phyloP scores from a whole-genome alignment of 1,284 basidiomycete genomes.

The Marasmius sp. region DNA sequence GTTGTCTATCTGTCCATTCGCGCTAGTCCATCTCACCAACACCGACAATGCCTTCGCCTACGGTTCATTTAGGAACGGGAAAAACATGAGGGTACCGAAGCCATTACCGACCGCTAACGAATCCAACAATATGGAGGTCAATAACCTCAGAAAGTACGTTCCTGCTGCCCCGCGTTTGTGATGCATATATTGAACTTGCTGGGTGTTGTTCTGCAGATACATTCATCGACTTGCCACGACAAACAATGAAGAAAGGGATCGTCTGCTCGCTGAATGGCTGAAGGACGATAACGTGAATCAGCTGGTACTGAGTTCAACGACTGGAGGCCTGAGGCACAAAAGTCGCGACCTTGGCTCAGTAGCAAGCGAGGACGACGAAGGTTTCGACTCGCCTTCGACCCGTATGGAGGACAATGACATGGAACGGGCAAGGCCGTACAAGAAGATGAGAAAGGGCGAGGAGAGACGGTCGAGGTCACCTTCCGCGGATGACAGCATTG shows the following conservation, averaged over 20 bases:
- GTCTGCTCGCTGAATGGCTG: constrained; percentile 11
- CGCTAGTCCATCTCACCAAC: background rate
- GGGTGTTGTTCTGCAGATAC: constrained; percentile 5
- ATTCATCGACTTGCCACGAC: constrained; percentile 9
- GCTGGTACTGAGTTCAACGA: background rate
- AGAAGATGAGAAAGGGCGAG: background rate
- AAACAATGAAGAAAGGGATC: constrained; percentile 7
- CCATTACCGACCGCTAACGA: constrained; percentile 2
- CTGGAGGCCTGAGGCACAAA: background rate
- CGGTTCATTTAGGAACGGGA: constrained; percentile 8
- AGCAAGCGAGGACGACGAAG: constrained; percentile 3
- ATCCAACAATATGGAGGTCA: constrained; percentile 1
- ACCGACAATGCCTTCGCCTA: background rate
- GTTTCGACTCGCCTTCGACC: background rate
- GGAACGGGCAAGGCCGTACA: background rate
- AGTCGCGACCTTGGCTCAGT: background rate
- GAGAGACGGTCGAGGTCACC: background rate
- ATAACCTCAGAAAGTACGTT: constrained; percentile 10
- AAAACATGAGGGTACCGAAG: constrained; percentile 6
- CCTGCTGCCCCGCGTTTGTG: background rate
- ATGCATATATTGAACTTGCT: background rate
- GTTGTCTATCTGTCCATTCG: background rate
- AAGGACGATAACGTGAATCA: constrained; percentile 3
- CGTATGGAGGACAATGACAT: background rate
- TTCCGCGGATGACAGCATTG: background rate